These are phyloP conservation scores for Primulina tabacum DNA, from an alignment of 257 asterid genomes.

Conservation along the genomic window DNA sequence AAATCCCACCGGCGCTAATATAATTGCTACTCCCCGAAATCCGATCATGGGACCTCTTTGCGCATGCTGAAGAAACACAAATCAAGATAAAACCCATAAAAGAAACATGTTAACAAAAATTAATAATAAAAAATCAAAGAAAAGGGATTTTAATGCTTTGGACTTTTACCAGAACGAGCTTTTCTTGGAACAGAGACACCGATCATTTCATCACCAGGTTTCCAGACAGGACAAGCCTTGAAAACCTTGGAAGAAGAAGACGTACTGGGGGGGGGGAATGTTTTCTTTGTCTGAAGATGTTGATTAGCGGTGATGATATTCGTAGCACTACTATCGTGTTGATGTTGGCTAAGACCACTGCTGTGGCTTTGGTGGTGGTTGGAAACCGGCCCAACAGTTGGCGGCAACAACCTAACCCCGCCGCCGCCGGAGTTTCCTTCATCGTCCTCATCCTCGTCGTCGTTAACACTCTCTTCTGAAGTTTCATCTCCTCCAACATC, in stretches of 20 bases:
- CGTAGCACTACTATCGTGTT: constrained; percentile 31
- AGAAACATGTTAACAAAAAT: constrained; percentile 24
- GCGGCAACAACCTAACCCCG: constrained; percentile 40
- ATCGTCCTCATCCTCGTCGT: constrained; percentile 72
- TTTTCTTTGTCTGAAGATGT: constrained; percentile 65
- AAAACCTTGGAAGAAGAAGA: constrained; percentile 43
- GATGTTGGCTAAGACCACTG: constrained; percentile 46
- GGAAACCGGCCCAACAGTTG: constrained; percentile 38
- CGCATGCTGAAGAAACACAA: constrained; percentile 47
- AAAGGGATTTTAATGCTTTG: neutral
- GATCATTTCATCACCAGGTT: constrained; percentile 88
- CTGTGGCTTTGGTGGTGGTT: constrained; percentile 31
- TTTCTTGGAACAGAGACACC: constrained; percentile 91
- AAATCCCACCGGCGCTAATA: constrained; percentile 39
- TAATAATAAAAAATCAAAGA: constrained; percentile 11
- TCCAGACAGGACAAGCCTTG: constrained; percentile 79
- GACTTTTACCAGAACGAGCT: constrained; percentile 77
- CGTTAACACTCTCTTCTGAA: constrained; percentile 85
- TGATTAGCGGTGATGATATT: constrained; percentile 28
- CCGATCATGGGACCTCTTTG: constrained; percentile 94
- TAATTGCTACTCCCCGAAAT: constrained; percentile 52
- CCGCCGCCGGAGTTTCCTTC: constrained; percentile 38
- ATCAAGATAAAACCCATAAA: neutral
- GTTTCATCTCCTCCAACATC: constrained; percentile 66
- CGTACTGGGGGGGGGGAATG: constrained; percentile 49